Evolutionary conservation across 2,329 filamentous ascomycete species (phyloP).

Genomic region (Colletotrichum sp.): DNA sequence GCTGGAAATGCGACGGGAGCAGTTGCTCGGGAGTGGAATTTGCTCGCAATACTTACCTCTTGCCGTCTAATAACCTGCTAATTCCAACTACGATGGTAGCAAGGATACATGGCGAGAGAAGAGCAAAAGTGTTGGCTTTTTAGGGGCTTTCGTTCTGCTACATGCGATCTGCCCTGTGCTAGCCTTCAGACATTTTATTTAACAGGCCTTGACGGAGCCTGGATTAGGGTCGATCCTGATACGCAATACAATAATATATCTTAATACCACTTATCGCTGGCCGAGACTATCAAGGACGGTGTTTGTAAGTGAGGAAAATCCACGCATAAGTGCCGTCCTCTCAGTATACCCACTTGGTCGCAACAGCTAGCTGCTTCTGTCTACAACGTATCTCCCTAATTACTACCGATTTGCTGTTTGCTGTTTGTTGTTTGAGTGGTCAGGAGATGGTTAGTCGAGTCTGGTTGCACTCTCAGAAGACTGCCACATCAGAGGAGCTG

Average conservation of each 20-base stretch:
- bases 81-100: slow-evolving; percentile 52
- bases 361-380: not conserved
- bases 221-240: not conserved
- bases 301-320: not conserved
- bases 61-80: slow-evolving; percentile 74
- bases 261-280: not conserved
- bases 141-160: slow-evolving; percentile 27
- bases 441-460: not conserved
- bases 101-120: slow-evolving; percentile 78
- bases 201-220: slow-evolving; percentile 9
- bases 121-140: slow-evolving; percentile 39
- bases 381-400: not conserved
- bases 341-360: not conserved
- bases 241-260: not conserved
- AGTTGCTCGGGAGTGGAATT: not conserved
- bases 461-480: not conserved
- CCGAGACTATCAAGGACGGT: not conserved
- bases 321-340: not conserved
- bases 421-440: not conserved
- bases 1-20: not conserved
- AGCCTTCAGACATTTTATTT: slow-evolving; percentile 23
- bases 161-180: slow-evolving; percentile 30
- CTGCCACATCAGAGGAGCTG: not conserved
- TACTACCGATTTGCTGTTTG: not conserved
- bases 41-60: slow-evolving; percentile 47